A percentile compares a stretch with the other conserved stretches of the same genome.
Conservation (phyloP, 2,329 filamentous ascomycete species). For the Eurotiales sp. region DNA sequence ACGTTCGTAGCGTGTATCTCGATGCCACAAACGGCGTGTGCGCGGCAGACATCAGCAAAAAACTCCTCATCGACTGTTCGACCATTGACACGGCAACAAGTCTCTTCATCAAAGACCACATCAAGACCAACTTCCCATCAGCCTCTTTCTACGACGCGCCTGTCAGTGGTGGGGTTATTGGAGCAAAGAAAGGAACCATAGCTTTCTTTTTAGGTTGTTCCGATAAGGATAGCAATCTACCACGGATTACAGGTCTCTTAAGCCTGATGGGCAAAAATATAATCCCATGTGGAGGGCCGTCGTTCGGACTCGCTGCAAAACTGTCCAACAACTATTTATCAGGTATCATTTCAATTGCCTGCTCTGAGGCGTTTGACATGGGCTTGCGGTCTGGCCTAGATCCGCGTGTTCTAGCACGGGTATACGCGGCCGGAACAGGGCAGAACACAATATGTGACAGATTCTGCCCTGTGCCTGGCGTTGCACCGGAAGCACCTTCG, state of each 20-base stretch:
- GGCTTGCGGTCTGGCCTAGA: constrained; percentile 57
- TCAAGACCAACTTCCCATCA: constrained; percentile 33
- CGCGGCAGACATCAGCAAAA: constrained; percentile 38
- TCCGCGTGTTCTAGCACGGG: constrained; percentile 49
- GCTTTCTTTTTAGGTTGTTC: constrained; percentile 51
- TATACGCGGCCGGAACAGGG: constrained; percentile 51
- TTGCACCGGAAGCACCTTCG: constrained; percentile 47
- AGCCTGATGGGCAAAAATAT: constrained; percentile 51
- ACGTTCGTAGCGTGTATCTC: constrained; percentile 51
- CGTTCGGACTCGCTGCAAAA: constrained; percentile 56
- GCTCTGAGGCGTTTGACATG: constrained; percentile 58
- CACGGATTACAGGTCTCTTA: constrained; percentile 43
- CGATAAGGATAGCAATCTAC: constrained; percentile 42
- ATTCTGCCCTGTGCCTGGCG: constrained; percentile 51
- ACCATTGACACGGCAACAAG: constrained; percentile 55
- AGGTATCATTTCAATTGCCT: constrained; percentile 57
- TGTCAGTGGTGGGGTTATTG: constrained; percentile 51
- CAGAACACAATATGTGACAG: constrained; percentile 51
- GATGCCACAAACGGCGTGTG: constrained; percentile 42
- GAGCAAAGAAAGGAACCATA: constrained; percentile 50
- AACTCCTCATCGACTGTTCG: constrained; percentile 53
- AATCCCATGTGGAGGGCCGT: constrained; percentile 55
- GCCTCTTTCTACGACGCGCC: constrained; percentile 53
- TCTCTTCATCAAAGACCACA: constrained; percentile 42
- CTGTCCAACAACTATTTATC: constrained; percentile 61